Evolutionary conservation across 805 yeast genomes (phyloP), one percentile per base, ranked within the genome.

Genomic region (Wickerhamiella domercqiae): DNA sequence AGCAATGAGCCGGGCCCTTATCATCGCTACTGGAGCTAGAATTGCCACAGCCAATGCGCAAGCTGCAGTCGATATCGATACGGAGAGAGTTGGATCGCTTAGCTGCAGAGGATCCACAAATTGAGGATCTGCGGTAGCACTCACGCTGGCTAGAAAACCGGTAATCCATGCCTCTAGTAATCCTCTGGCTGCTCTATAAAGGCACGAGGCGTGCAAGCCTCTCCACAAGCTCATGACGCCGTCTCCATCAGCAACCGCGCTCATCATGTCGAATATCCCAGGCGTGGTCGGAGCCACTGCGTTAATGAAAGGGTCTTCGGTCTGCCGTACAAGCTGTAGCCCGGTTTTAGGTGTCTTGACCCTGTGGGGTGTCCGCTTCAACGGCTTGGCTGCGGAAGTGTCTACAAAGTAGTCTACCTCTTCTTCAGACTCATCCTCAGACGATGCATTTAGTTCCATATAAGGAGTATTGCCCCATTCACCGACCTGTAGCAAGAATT

Each of bases 91-190:
- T 1, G 93, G 83, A 43, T 78, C 83, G 3, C 84, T 72, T 7
- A 90, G 77, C 50, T 80, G 90, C 16, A 81, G 67, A 36, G 46
- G 67, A 45, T 82, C 94, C 47, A 83, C 75, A 54, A 83, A 78
- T 43, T 75, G 73, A 2, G 95, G 95, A 53, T 86, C 96, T 0
- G 95, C 94, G 21, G 83, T 71, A 15, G 79, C 77, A 37, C 80
- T 56, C 3, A 30, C 5, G 13, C 21, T 17, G 21, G 94, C 75
- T 5, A 84, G 53, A 44, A 86, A 71, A 3, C 95, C 95, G 0
- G 93, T 78, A 34, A 84, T 65, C 96, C 97, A 86, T 1, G 94
- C 82, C 51, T 81, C 87, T 33, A 84, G 60, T 0, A 94, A 78
- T 35, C 74, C 71, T 2, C 77, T 71, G 15, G 83, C 62, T 0